Conservation (phyloP, 2,329 filamentous ascomycete genomes). For the Trichocomaceae sp. region DNA sequence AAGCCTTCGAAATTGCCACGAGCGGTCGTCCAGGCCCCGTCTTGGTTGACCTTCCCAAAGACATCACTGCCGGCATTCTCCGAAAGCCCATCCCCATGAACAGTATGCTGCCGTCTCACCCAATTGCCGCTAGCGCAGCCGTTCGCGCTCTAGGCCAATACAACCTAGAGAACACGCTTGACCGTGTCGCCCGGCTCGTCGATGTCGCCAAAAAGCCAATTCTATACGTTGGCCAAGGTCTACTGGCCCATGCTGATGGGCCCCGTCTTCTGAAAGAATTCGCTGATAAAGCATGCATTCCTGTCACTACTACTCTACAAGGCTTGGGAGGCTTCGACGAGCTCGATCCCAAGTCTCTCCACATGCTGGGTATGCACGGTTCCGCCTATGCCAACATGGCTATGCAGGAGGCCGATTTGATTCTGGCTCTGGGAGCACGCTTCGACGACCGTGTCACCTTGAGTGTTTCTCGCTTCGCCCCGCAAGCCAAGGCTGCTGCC, state of each 20-base stretch:
- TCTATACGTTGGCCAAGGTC: slow-evolving; percentile 89
- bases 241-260: slow-evolving; percentile 73
- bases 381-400: slow-evolving; percentile 96
- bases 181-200: slow-evolving; percentile 71
- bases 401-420: slow-evolving; percentile 93
- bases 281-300: slow-evolving; percentile 83
- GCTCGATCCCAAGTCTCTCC: slow-evolving; percentile 84
- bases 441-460: slow-evolving; percentile 95
- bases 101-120: slow-evolving; percentile 66
- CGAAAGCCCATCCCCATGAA: slow-evolving; percentile 76
- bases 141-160: slow-evolving; percentile 65
- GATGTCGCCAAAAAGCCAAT: slow-evolving; percentile 89
- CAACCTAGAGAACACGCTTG: slow-evolving; percentile 67
- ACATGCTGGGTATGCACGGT: slow-evolving; percentile 99
- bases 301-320: slow-evolving; percentile 92
- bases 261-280: slow-evolving; percentile 73
- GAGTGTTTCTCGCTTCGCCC: slow-evolving; percentile 78
- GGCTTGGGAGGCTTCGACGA: slow-evolving; percentile 90
- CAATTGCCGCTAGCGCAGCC: slow-evolving; percentile 77
- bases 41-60: slow-evolving; percentile 91
- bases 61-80: slow-evolving; percentile 82
- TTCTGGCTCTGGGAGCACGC: slow-evolving; percentile 86
- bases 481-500: slow-evolving; percentile 76
- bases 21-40: slow-evolving; percentile 90
- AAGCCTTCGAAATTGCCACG: slow-evolving; percentile 96